Evolutionary conservation across 2,329 filamentous ascomycete genomes (phyloP).

Genomic region (Fusarium vanettenii): DNA sequence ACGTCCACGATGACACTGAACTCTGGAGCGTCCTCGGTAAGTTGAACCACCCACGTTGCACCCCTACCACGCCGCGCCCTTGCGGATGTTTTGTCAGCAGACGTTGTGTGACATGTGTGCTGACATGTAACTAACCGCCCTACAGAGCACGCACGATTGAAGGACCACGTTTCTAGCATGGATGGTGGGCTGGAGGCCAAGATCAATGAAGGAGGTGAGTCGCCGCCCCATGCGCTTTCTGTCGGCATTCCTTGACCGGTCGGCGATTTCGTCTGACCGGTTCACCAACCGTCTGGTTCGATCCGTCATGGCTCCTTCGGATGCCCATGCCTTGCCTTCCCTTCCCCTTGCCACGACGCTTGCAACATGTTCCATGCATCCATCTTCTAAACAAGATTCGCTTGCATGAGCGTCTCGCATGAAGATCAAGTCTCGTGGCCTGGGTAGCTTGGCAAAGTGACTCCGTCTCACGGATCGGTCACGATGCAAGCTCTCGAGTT

Average conservation of each 20-base stretch:
- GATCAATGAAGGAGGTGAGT: conserved; percentile 92
- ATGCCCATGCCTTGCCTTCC: conserved; percentile 17
- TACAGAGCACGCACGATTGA: conserved; percentile 89
- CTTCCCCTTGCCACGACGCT: conserved; percentile 20
- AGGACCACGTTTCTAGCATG: conserved; percentile 89
- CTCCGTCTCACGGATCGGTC: conserved; percentile 4
- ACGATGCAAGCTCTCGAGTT: background rate
- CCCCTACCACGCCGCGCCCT: conserved; percentile 14
- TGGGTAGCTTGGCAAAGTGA: conserved; percentile 19
- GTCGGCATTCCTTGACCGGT: conserved; percentile 36
- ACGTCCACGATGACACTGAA: conserved; percentile 96
- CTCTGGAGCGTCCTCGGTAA: conserved; percentile 93
- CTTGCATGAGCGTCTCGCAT: conserved; percentile 53
- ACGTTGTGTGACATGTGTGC: conserved; percentile 32
- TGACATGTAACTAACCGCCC: conserved; percentile 29
- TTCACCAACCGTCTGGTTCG: conserved; percentile 36
- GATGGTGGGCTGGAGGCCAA: conserved; percentile 88
- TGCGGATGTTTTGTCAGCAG: conserved; percentile 24
- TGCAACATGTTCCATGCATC: conserved; percentile 28
- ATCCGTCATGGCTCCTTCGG: conserved; percentile 15
- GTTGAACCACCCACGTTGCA: conserved; percentile 46
- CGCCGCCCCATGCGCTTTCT: conserved; percentile 35
- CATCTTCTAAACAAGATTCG: conserved; percentile 26
- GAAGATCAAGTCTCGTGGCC: conserved; percentile 47
- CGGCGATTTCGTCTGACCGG: conserved; percentile 27